Conservation (phyloP, 306 rosid genomes). For the Acacia confusa region DNA sequence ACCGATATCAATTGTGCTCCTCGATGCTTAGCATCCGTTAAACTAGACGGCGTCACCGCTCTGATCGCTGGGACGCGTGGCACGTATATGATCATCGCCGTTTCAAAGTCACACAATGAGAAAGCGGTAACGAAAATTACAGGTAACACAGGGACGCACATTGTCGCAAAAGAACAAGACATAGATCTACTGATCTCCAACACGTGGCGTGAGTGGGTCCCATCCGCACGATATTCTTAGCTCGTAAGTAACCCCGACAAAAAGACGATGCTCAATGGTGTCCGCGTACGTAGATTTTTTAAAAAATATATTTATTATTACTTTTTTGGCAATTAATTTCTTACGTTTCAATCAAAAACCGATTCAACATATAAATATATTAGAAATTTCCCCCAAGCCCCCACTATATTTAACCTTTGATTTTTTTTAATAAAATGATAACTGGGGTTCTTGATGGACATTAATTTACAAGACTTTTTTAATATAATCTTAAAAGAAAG, state of each 20-base stretch:
- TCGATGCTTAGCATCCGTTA: neutral
- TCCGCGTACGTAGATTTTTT: neutral
- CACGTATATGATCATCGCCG: neutral
- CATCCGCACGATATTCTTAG: conserved; percentile 1
- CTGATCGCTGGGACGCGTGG: conserved; percentile 34
- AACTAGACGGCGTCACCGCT: neutral
- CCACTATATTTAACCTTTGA: too few relatives aligned
- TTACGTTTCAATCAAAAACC: too few relatives aligned
- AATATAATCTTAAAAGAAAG: too few relatives aligned
- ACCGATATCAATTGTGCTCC: too few relatives aligned
- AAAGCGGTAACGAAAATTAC: neutral
- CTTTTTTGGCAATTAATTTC: neutral
- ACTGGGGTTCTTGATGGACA: too few relatives aligned
- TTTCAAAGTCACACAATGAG: conserved; percentile 14
- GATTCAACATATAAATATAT: too few relatives aligned
- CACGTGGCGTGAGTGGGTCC: conserved; percentile 41
- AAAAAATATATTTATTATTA: too few relatives aligned
- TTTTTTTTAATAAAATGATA: too few relatives aligned
- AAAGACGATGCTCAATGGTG: neutral
- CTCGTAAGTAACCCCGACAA: too few relatives aligned
- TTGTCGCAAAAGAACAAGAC: conserved; percentile 4
- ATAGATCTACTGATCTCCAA: neutral
- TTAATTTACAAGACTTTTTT: too few relatives aligned
- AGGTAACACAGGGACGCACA: neutral
- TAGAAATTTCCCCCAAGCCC: too few relatives aligned